These are phyloP conservation scores for Candida freyschussii DNA, from an alignment of 1,139 yeast genomes.

Conservation along the genomic window DNA sequence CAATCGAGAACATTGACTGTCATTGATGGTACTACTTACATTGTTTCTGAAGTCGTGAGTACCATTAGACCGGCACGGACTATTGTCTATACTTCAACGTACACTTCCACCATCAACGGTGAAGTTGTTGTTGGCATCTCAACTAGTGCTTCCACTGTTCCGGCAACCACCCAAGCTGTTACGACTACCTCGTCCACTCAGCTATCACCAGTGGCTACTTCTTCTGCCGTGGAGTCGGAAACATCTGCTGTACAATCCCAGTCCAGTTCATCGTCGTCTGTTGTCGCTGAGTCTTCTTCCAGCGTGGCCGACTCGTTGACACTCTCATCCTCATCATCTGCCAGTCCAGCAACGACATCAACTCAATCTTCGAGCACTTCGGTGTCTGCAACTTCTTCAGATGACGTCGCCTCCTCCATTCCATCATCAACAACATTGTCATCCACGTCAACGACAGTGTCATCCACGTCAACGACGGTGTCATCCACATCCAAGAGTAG, in stretches of 20 bases:
- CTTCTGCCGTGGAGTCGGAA: conserved; percentile 3
- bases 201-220: conserved; percentile 1
- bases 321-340: conserved; percentile 3
- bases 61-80: conserved; percentile 25
- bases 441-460: conserved; percentile 26
- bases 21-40: conserved; percentile 26
- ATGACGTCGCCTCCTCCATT: conserved; percentile 18
- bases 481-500: conserved; percentile 19
- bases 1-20: conserved; percentile 19
- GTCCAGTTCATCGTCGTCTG: conserved; percentile 5
- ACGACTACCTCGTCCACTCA: conserved; percentile 9
- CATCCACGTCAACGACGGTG: conserved; percentile 24
- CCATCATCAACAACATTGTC: conserved; percentile 26
- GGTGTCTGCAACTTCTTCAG: conserved; percentile 10
- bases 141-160: conserved; percentile 9
- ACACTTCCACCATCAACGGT: conserved; percentile 19
- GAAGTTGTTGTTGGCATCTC: conserved; percentile 16
- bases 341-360: conserved; percentile 3
- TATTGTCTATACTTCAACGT: conserved; percentile 19
- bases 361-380: conserved; percentile 9
- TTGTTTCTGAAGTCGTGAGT: conserved; percentile 19
- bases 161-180: conserved; percentile 11
- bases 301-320: conserved; percentile 1
- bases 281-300: conserved; percentile 1
- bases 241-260: conserved; percentile 1